Evolutionary conservation across 805 yeast genomes (phyloP), one percentile per base, ranked within the genome.

Genomic region (Wickerhamomyces alni): DNA sequence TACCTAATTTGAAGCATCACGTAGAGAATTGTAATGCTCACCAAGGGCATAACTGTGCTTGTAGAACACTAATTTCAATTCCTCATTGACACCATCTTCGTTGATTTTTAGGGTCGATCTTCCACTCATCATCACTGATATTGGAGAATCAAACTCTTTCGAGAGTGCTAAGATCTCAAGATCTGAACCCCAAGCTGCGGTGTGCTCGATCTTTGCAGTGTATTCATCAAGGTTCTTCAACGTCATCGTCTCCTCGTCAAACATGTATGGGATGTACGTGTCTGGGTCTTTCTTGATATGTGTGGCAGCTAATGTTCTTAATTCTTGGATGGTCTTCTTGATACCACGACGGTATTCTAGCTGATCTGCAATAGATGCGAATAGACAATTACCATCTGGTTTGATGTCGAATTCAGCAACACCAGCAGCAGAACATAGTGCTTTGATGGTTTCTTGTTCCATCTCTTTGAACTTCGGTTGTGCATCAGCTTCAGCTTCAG

Each of bases 181-280:
- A 52, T 93, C 97, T 8, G 96, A 93, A 19, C 99, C 99, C 99
- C 99, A 91, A 69, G 85, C 75, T 0, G 95, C 80, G 0, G 96
- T 87, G n/a, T 59, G 67, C 43, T 74, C 83, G 42, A 91, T 69
- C 45, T 80, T 82, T 3, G 66, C 59, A 3, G 86, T 73, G 58
- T 93, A 93, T 17, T 75, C 75, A 29, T 74, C 80, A 22, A 89
- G 61, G 46, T 84, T 83, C 36, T 72, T 70, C 43, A 86, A 49
- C 8, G 74, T 65, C 67, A 80, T 70, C 1, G 89, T 82, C 12
- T 64, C 67, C 48, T 87, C 96, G 57, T 87, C 95, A 53, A 87
- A 81, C 47, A 91, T 61, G 52, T 83, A 91, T 13, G 97, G 96
- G 5, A 75, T 63, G 55, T 79, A 93, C 30, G 82, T 82, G 47